Conservation (phyloP, 2,329 filamentous ascomycete genomes). For the Botrytis tulipae region DNA sequence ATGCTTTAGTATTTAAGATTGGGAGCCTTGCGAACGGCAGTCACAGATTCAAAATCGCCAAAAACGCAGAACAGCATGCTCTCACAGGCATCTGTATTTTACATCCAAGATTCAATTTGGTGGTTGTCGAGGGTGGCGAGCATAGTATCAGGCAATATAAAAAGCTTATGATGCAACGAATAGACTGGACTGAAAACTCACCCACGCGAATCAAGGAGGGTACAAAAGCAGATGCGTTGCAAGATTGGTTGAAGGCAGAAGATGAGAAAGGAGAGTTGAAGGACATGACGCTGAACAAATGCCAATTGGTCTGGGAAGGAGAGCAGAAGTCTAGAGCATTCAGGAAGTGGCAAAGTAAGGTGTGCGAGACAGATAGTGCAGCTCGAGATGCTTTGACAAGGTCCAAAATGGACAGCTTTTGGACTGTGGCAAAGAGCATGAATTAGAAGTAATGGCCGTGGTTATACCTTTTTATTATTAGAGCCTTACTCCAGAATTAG, state of each 20-base stretch:
- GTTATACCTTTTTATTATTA: conserved; percentile 1
- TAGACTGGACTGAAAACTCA: conserved; percentile 91
- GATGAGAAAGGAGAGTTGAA: conserved; percentile 76
- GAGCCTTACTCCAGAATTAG: conserved; percentile 1
- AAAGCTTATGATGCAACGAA: conserved; percentile 89
- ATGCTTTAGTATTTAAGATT: conserved; percentile 85
- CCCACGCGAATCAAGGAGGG: conserved; percentile 62
- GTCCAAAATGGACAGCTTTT: conserved; percentile 92
- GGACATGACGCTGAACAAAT: conserved; percentile 79
- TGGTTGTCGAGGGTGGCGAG: conserved; percentile 87
- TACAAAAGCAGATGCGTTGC: conserved; percentile 61
- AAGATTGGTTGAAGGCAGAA: conserved; percentile 76
- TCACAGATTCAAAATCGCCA: conserved; percentile 88
- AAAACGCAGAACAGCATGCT: conserved; percentile 85
- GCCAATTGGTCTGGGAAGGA: conserved; percentile 85
- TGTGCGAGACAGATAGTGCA: conserved; percentile 90
- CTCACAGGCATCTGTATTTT: conserved; percentile 90
- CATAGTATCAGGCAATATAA: conserved; percentile 82
- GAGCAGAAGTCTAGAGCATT: conserved; percentile 79
- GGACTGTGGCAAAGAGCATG: conserved; percentile 77
- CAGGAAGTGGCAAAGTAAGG: conserved; percentile 81
- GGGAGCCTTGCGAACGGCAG: conserved; percentile 86
- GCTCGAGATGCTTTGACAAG: conserved; percentile 77
- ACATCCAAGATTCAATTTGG: conserved; percentile 82
- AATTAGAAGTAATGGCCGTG: conserved; percentile 25